Evolutionary conservation across 192 early-diverging fungal genomes (phyloP), one percentile per base, ranked within the genome.

Genomic region (Entomortierella parvispora): DNA sequence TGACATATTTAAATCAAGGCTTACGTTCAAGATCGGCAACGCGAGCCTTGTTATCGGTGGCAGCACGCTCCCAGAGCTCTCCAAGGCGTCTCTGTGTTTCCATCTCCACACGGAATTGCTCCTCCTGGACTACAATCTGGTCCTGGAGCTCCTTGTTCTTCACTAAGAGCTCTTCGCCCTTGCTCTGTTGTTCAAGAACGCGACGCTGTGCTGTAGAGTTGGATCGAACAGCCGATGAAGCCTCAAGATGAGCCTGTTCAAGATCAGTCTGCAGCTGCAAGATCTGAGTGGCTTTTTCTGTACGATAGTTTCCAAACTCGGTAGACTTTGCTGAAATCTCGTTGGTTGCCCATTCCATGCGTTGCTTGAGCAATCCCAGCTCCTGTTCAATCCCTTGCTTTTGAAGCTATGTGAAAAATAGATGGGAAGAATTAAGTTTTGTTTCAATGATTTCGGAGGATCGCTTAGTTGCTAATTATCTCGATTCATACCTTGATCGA

Each of bases 101-200:
- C 86, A 91, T 90, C 54, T 93, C 92, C 59, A 71, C 82, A 26
- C 83, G 78, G 79, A 91, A 93, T 58, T 87, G 84, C 62, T 89
- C 85, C 3, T 82, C 80, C 54, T 86, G 83, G 45, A 90, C 85
- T 9, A 81, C 58, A 9, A 56, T 58, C 29, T 82, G 63, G 9
- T 78, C 82, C 23, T 83, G 61, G 0, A 81, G 51, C 31, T 85
- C 81, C 46, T 63, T 68, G 66, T 80, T 76, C 54, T 80, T 69
- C 12, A 63, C 37, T 32, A 79, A 44, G 15, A 71, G 44, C 31
- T 81, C 71, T 15, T 87, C 83, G 58, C 87, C 66, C 51, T 82
- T 85, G 15, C 75, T 58, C 32, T 76, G 79, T 50, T 79, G 62
- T 22, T 83, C 80, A 23, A 87, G 83, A 18, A 88, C 61, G n/a